Conservation (phyloP, 2,329 filamentous ascomycete genomes). For the Colletotrichum sp. region DNA sequence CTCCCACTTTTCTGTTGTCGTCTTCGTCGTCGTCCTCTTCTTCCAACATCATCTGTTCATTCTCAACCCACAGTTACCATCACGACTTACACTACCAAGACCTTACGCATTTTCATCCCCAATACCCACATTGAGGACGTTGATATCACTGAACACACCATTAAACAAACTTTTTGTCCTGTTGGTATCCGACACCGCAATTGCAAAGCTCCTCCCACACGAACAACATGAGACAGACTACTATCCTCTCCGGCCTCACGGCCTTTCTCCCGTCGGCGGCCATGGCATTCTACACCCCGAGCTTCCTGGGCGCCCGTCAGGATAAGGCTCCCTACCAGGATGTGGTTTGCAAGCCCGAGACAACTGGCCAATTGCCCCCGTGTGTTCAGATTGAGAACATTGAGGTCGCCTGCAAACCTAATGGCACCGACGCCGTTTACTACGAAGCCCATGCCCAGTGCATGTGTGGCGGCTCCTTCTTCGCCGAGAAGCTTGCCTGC, state of each 20-base stretch:
- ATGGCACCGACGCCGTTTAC: constrained; percentile 27
- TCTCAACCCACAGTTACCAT: neutral
- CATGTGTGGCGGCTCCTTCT: constrained; percentile 44
- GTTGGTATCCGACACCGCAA: neutral
- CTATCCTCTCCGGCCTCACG: constrained; percentile 12
- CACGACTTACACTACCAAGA: constrained; percentile 2
- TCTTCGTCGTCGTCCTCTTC: neutral
- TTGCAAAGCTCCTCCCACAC: neutral
- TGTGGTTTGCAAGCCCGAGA: constrained; percentile 19
- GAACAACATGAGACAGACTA: constrained; percentile 9
- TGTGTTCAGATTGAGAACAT: constrained; percentile 33
- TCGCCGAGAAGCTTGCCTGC: constrained; percentile 46
- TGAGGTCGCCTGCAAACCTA: constrained; percentile 32
- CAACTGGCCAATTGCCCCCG: constrained; percentile 23
- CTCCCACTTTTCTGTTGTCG: neutral
- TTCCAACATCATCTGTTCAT: neutral
- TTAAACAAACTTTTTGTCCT: neutral
- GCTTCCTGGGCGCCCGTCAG: constrained; percentile 14
- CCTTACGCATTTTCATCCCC: neutral
- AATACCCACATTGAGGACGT: neutral
- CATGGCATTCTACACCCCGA: neutral
- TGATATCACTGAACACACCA: neutral
- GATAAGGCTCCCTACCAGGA: constrained; percentile 19
- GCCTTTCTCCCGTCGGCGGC: neutral
- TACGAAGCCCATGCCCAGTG: constrained; percentile 22